Evolutionary conservation across 768 basidiomycete genomes (phyloP), one percentile per base, ranked within the genome.

Genomic region (Fomitopsis pulvina): DNA sequence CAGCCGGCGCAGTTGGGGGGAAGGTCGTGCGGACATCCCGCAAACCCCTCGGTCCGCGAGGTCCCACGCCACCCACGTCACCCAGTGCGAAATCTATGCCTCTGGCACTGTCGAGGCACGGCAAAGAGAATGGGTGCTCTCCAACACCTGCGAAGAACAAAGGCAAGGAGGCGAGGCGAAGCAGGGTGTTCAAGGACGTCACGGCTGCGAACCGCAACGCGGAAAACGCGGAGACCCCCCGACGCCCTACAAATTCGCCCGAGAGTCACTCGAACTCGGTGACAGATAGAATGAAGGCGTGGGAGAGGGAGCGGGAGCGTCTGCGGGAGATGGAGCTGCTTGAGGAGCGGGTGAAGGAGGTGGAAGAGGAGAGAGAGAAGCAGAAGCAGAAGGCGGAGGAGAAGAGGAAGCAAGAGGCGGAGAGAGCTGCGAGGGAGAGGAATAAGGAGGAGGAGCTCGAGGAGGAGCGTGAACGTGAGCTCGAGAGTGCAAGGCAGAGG

Each of bases 241-340:
- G 26, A 28, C 45, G 41, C 16, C 32, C 18, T 11, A 41, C 41
- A 32, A 48, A 52, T 25, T n/a, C 41, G 21, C 38, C 42, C 24
- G 42, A 52, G 48, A 27, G 24, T 21, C 43, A 50, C 21, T 39
- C 39, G 34, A 52, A 48, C 47, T 60, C 62, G 45, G 73, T 74
- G 16, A 75, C 74, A 50, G 78, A 85, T 51, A 72, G 87, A 10
- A 81, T 88, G 56, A 72, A 72, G 55, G 86, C 87, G 57, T 89
- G 87, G 85, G 85, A 89, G 61, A 70, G 80, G 37, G 85, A 87
- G 63, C 75, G 77, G 29, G 75, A 81, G 64, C 70, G 84, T 52
- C 64, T 87, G 60, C 73, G 85, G 57, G 85, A 87, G 71, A 81
- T 86, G 73, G 75, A 74, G 52, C 70, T 72, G 51, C 52, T 84